Base-by-base conservation (phyloP, 2,329 filamentous ascomycete species). In the Diaporthe vaccinii region DNA sequence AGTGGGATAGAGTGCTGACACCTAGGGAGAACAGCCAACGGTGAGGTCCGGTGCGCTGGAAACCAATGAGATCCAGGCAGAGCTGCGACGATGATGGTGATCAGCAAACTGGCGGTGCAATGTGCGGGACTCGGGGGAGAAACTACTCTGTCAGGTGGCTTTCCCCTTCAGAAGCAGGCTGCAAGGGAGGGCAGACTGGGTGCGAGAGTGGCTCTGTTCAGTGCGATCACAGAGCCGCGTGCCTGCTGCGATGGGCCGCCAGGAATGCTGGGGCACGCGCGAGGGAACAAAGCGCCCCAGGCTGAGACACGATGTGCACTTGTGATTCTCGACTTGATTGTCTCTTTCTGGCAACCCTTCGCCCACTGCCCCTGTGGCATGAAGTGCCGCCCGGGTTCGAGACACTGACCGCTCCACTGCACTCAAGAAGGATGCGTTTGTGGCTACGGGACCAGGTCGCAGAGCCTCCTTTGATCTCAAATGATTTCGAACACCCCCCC, bases 1-100 rank as follows among this genome's bases (percentile, higher is more conserved):
- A 20, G 31, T 39, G 20, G 65, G 49, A 55, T 69, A 69, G 65
- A 69, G 65, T 69, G 65, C 65, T 69, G 65, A 69, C 65, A 53
- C 65, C 12, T n/a, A 68, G 49, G 46, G 34, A 55, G 34, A 36
- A 31, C 15, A 69, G n/a, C 41, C 46, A 69, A 69, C 65, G 65
- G 49, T 69, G 65, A 69, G 65, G 65, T 55, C 65, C 65, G 65
- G 49, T 8, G 49, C 17, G 49, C 65, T 69, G 65, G 65, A 69
- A 69, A 69, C 65, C 65, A 69, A 69, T 69, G 34, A 41, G 31
- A 41, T 55, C 31, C 15, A 9, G 34, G 15, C 4, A 53, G 31
- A 28, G 49, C 28, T 28, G 49, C 34, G 65, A 22, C 28, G 49
- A 25, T 51, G 44, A 49, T 55, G 31, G 46, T 28, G 65, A 55